Conservation (phyloP, 768 basidiomycete genomes). For the Cyclocybe aegerita region DNA sequence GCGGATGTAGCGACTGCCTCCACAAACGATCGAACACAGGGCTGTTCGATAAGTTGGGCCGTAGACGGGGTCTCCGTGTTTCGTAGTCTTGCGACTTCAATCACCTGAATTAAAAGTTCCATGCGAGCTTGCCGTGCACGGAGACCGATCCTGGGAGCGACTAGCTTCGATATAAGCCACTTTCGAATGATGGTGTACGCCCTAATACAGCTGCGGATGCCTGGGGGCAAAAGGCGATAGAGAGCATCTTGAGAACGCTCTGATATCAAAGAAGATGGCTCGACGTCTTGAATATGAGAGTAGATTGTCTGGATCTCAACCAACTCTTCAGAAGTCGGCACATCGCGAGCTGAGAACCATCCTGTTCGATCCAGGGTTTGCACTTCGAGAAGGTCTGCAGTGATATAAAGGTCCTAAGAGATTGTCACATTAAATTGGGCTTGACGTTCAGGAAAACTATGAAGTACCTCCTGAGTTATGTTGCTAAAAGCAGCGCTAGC, state of each 20-base stretch:
- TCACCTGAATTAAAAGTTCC: conserved; percentile 67
- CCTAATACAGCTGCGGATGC: conserved; percentile 73
- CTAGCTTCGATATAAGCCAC: conserved; percentile 74
- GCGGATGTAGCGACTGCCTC: conserved; percentile 78
- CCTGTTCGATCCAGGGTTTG: conserved; percentile 78
- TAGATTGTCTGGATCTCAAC: conserved; percentile 82
- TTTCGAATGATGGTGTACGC: conserved; percentile 76
- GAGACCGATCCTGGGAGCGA: conserved; percentile 61
- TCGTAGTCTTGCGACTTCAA: conserved; percentile 72
- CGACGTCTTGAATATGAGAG: conserved; percentile 68
- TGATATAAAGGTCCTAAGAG: conserved; percentile 70
- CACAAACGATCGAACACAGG: conserved; percentile 76
- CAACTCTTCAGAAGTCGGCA: conserved; percentile 50
- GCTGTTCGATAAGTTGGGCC: conserved; percentile 47
- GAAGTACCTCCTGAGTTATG: conserved; percentile 70
- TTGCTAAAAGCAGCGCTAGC: conserved; percentile 72
- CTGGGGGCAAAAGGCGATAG: conserved; percentile 74
- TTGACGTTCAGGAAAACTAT: not conserved
- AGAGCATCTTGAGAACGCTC: conserved; percentile 69
- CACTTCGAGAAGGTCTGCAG: conserved; percentile 77
- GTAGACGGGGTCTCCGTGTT: conserved; percentile 43
- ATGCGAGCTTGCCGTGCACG: conserved; percentile 68
- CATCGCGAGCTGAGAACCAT: conserved; percentile 72
- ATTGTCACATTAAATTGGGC: conserved; percentile 4
- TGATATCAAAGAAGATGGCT: conserved; percentile 70